Conservation (phyloP, 192 early-diverging fungal genomes). For the Dissophora ornata region DNA sequence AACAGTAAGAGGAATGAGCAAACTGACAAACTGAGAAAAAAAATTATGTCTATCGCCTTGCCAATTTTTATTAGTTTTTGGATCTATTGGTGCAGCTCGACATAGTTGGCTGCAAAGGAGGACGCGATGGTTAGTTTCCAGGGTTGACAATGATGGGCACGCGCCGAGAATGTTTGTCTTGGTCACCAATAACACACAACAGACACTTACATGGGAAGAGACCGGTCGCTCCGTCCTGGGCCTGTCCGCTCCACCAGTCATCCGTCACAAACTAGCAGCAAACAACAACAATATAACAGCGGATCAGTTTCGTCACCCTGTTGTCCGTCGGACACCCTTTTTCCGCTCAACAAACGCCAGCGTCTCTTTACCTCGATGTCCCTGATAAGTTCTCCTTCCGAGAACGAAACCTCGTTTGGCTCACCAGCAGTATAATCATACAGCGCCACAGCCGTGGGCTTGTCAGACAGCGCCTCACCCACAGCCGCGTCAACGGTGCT, state of each 20-base stretch:
- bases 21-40: neutral
- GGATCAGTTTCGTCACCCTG: neutral
- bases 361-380: constrained; percentile 67
- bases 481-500: constrained; percentile 9
- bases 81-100: constrained; percentile 57
- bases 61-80: neutral
- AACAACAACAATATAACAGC: neutral
- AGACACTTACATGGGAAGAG: constrained; percentile 75
- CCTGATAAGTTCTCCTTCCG: constrained; percentile 76
- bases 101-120: constrained; percentile 56
- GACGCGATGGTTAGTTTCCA: neutral
- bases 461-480: constrained; percentile 39
- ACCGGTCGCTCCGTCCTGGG: constrained; percentile 64
- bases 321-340: too few species aligned
- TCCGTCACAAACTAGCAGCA: constrained; percentile 75
- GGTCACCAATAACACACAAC: neutral
- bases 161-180: too few species aligned
- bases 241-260: constrained; percentile 92
- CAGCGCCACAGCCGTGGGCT: constrained; percentile 65
- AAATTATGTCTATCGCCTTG: neutral
- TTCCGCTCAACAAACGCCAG: too few species aligned
- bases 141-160: neutral
- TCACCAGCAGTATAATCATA: constrained; percentile 91
- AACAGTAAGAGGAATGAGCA: neutral
- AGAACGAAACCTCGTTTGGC: constrained; percentile 87